Evolutionary conservation across 2,329 filamentous ascomycete species (phyloP), one percentile per base, ranked within the genome.

Genomic region (Scedosporium boydii): DNA sequence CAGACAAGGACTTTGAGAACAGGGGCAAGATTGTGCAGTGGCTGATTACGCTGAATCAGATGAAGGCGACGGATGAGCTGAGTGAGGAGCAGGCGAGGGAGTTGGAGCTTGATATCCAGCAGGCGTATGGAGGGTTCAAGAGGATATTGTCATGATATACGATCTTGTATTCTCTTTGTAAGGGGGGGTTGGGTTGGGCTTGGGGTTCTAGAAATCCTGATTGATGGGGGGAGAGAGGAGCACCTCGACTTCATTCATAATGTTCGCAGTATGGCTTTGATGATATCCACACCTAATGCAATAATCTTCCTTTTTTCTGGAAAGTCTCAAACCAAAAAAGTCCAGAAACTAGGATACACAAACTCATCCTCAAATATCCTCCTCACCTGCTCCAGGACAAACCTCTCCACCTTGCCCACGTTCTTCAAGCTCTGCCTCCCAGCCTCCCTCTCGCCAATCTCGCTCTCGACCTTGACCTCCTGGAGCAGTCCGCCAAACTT

Each of bases 291-390:
- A 23, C 23, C 21, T 18, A 21, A 42, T 38, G 34, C 34, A 38
- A 46, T 51, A 12, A 23, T 56, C 16, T 53, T 62, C 27, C 21
- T 46, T 46, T 46, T 48, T 38, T 53, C 29, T 63, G 62, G 53
- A 59, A 58, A 59, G 58, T 44, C 59, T 70, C 75, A 96, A 55
- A 98, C 88, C 69, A 99, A 78, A 74, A 98, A 97, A 0, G 93
- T 98, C 93, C 93, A 98, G 75, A 96, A 98, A 75, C 93, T 97
- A 55, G 95, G 95, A 77, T 96, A 98, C 65, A 98, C 93, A 77
- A 98, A 95, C 74, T 99, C 95, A 72, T 98, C 95, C 76, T 99
- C 95, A 70, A 99, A 98, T 69, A 99, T 98, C 70, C 92, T 85
- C 72, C 93, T 87, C 65, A 99, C 95, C 76, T 98, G 93, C 73